phyloP scores from a whole-genome alignment of 2,329 filamentous ascomycete species.

The Rhexocercosporidium sp. region DNA sequence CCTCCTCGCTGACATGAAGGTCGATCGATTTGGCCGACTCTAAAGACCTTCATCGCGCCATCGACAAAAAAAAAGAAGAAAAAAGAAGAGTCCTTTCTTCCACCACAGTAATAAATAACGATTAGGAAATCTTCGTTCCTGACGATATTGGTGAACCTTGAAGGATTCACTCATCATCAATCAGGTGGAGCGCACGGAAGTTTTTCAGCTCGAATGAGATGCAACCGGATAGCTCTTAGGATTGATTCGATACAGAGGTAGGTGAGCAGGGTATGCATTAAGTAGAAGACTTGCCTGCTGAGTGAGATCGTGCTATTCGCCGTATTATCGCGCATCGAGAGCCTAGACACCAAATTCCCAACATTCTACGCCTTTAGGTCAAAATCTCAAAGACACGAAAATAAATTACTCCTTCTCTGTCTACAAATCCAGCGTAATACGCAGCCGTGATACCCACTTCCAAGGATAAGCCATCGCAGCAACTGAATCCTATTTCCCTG shows the following conservation, averaged over 20 bases:
- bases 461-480: constrained; percentile 47
- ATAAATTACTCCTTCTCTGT: constrained; percentile 40
- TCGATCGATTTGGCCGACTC: constrained; percentile 8
- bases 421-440: constrained; percentile 52
- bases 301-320: constrained; percentile 48
- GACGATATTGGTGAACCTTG: constrained; percentile 41
- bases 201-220: constrained; percentile 46
- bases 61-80: too few species aligned
- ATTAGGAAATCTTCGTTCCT: constrained; percentile 46
- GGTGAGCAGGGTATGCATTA: constrained; percentile 32
- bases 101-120: constrained; percentile 16
- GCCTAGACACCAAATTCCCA: too few species aligned
- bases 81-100: too few species aligned
- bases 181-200: constrained; percentile 46
- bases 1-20: constrained; percentile 45
- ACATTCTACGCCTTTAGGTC: not conserved
- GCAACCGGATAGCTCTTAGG: constrained; percentile 46
- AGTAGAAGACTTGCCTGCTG: constrained; percentile 41
- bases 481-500: constrained; percentile 45
- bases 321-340: constrained; percentile 49
- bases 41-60: constrained; percentile 46
- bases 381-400: not conserved
- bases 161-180: constrained; percentile 47
- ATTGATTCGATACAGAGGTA: constrained; percentile 42
- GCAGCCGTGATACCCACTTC: constrained; percentile 38